Base-by-base conservation (phyloP, 176 grass and related monocot genomes). In the Metroxylon sagu region DNA sequence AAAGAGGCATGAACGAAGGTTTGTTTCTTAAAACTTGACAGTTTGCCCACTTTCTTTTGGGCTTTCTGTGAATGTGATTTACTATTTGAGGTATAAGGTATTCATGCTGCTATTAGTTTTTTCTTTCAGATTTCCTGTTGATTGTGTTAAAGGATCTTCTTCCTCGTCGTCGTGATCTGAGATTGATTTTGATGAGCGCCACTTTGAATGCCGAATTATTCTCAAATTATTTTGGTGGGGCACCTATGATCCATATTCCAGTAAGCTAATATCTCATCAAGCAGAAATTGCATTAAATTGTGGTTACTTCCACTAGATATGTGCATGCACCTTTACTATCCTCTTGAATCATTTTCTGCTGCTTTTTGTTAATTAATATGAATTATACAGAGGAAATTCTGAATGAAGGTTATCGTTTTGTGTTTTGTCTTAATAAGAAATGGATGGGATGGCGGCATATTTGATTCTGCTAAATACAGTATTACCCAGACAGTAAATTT, bases 1-100 rank as follows among this genome's bases (percentile, higher is more conserved):
- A 97, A 90, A 87, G 92, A 77, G 92, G 92, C 78, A 96, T 96
- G 92, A 96, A 96, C 60, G 92, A 97, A 91, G 92, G 92, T 97
- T 67, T 19, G 54, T 74, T 54, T 74, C 30, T 52, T 23, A 29
- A 14, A 29, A 54, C 19, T 50, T 55, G 10, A 62, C 65, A 25
- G 27, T 49, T 49, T 55, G 23, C n/a, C 69, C 35, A 8, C 69
- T 25, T 18, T 28, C 50, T 18, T 63, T 50, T 16, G 16, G 6
- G 56, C 26, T 29, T 35, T 18, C 15, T 60, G 3, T 60, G 19
- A 49, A 16, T 18, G 6, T 3, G 27, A 25, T 6, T 58, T 71
- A n/a, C 60, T 16, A 52, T 55, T 68, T 74, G 14, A 64, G 54
- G 73, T 66, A 67, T 56, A 18, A 25, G 18, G 49, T 69, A 53